Base-by-base conservation (phyloP, 768 basidiomycete species). In the Rhizopogon vesiculosus region DNA sequence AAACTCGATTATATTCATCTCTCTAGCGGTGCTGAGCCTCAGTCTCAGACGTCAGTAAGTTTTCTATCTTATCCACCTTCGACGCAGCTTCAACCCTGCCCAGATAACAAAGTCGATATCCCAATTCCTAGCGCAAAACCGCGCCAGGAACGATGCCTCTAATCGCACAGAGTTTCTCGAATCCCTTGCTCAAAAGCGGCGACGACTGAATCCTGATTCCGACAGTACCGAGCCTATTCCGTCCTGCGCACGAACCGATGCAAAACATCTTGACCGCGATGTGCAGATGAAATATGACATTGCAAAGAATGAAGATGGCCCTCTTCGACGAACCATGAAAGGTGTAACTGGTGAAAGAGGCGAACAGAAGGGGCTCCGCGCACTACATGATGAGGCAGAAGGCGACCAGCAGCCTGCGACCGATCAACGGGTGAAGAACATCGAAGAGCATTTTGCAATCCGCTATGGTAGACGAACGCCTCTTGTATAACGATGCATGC, bases 241-340 rank as follows among this genome's bases (percentile, higher is more conserved):
- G 15, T 87, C 88, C 3, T 92, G 89, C 61, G 90, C 90, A 12
- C 82, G 90, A 8, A 80, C 82, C 3, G 87, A 91, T 56, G 85
- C 89, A 38, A 88, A 83, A 64, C 72, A 78, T 0, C 70, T 89
- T 33, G 82, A 92, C 66, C 75, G 91, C 40, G 87, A 90, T 54
- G 72, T 82, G 1, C 91, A 92, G 63, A 90, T 92, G 77, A 89
- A 88, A 66, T 92, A 91, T 60, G 91, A 93, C 66, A 87, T 93
- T 58, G 86, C 86, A n/a, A 89, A 84, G 69, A 91, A 92, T 58
- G 85, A 84, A 53, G 87, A 88, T 39, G 90, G 90, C 0, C 89
- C 89, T 1, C 72, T 93, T 42, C 77, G 80, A 31, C 76, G 82
- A 61, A 90, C 85, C 0, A 62, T 83, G 59, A 77, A 78, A 61